These are phyloP conservation scores for Phyllosticta citrichinensis DNA, from an alignment of 2,329 filamentous ascomycete genomes.

Conservation along the genomic window DNA sequence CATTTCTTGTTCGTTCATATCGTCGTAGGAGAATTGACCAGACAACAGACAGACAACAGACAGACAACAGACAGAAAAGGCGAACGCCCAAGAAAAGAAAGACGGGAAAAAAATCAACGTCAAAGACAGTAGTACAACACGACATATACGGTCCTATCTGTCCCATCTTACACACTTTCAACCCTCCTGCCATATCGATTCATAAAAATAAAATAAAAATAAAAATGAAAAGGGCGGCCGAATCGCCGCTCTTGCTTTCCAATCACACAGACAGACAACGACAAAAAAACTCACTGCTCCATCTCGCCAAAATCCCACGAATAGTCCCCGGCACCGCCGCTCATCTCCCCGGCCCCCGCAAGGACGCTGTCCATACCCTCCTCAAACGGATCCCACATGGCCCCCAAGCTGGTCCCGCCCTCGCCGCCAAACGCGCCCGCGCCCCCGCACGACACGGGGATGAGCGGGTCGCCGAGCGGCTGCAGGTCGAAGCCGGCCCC, in stretches of 20 bases:
- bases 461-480: neutral
- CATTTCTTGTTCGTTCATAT: no score
- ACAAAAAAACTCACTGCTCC: neutral
- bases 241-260: neutral
- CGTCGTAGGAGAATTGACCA: no score
- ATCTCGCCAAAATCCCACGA: neutral
- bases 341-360: neutral
- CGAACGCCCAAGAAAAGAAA: neutral
- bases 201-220: no score
- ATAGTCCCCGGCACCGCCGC: neutral
- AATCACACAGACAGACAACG: neutral
- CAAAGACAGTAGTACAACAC: neutral
- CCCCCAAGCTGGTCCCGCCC: neutral
- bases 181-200: neutral
- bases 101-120: neutral
- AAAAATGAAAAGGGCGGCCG: neutral
- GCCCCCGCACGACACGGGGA: neutral
- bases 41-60: no score
- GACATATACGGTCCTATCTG: neutral
- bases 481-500: neutral
- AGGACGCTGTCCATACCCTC: neutral
- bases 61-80: neutral
- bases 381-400: constrained; percentile 3
- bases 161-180: neutral
- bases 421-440: neutral